Evolutionary conservation across 371 early-diverging fungal genomes (phyloP), one percentile per base, ranked within the genome.

Genomic region (Lichtheimia ramosa): DNA sequence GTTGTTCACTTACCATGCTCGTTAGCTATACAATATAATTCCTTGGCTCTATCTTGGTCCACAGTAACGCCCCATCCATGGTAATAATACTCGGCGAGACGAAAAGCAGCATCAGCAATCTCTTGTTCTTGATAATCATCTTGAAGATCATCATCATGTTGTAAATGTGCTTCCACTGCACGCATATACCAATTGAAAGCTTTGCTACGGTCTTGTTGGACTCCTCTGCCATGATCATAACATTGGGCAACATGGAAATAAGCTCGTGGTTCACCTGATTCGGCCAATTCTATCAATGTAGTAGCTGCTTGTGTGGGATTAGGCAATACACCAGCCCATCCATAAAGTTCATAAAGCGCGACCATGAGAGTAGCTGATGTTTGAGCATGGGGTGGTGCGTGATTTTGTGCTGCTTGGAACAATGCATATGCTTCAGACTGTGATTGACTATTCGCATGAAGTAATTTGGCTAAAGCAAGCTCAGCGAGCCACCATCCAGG

Each of bases 181-280:
- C 79, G 69, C 16, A 70, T 68, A 69, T 92, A 96, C 92, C 92
- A 95, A 49, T 79, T 61, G 18, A 95, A 82, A 3, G 96, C 95
- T 64, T 84, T 77, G 10, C 65, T 49, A 7, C 83, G 55, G 62
- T 92, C 75, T 66, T 79, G 70, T 34, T 78, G 79, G 1, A 89
- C 81, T 5, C 93, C 94, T 34, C 88, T 66, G 14, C 96, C 97
- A 41, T 88, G 81, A 64, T 94, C 95, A 67, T 89, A 95, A 62
- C 96, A 96, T 48, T 70, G 58, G 1, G 74, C 79, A 10, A 79
- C 69, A n/a, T 72, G 69, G n/a, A 73, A 25, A 51, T 68, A 78
- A 3, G 70, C 75, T 27, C 65, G 70, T 24, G 55, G 27, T 40
- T 75, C 61, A 28, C 71, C 71, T 15, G 58, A n/a, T 23, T 72